These are phyloP conservation scores for Cyclotella distinguenda DNA, from an alignment of 108 stramenopile genomes.

Conservation along the genomic window DNA sequence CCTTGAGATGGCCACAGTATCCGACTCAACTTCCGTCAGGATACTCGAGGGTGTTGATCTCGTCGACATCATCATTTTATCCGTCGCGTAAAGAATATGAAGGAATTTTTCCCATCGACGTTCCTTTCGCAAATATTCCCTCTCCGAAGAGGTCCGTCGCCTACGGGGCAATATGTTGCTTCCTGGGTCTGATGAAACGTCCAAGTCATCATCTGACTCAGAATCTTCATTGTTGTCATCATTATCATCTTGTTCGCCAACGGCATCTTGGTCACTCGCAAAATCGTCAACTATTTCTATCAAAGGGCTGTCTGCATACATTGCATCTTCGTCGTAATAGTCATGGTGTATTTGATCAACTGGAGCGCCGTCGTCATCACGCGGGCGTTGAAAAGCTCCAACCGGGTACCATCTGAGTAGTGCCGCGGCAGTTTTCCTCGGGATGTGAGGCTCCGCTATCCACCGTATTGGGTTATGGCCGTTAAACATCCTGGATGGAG, in stretches of 20 bases:
- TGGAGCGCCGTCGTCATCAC: slow-evolving; percentile 7
- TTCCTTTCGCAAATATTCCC: slow-evolving; percentile 7
- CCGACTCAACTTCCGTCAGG: neutral
- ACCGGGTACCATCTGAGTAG: slow-evolving; percentile 41
- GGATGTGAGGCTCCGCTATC: slow-evolving; percentile 53
- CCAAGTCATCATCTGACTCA: slow-evolving; percentile 3
- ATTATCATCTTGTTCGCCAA: neutral
- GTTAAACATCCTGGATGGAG: neutral
- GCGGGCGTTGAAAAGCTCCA: slow-evolving; percentile 35
- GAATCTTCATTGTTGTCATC: slow-evolving; percentile 3
- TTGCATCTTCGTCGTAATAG: slow-evolving; percentile 3
- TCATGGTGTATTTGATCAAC: slow-evolving; percentile 1
- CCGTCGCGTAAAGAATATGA: slow-evolving; percentile 24
- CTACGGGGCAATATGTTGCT: neutral
- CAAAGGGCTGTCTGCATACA: slow-evolving; percentile 24
- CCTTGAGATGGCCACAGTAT: neutral
- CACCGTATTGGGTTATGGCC: slow-evolving; percentile 41
- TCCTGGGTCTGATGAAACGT: neutral
- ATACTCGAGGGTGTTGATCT: neutral
- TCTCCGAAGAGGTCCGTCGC: slow-evolving; percentile 2
- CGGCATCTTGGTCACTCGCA: slow-evolving; percentile 18
- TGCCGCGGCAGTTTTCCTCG: slow-evolving; percentile 61
- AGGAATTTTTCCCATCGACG: slow-evolving; percentile 30
- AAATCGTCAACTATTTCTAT: slow-evolving; percentile 41
- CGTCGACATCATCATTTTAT: slow-evolving; percentile 3